Percentiles rank a stretch among this genome's conserved stretches.
Evolutionary conservation across 192 early-diverging fungal species (phyloP).

Genomic region (Linnemannia exigua): DNA sequence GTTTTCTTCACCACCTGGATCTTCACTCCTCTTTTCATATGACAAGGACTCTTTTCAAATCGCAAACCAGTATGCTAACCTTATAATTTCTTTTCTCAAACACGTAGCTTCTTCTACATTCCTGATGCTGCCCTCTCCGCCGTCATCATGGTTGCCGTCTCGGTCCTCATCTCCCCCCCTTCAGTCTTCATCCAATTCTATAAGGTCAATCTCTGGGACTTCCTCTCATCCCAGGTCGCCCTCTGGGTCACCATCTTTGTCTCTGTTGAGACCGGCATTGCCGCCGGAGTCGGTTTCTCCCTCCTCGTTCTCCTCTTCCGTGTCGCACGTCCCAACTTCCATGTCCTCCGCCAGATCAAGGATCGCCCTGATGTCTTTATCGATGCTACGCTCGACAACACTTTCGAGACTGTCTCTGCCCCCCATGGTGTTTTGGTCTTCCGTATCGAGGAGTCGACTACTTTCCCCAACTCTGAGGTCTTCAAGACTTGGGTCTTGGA

Average conservation of each 20-base stretch:
- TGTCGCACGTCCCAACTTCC: slow-evolving; percentile 78
- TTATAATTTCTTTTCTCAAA: background rate
- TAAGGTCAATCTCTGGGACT: slow-evolving; percentile 66
- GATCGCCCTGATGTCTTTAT: slow-evolving; percentile 34
- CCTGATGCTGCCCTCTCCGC: slow-evolving; percentile 85
- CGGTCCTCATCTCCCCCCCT: slow-evolving; percentile 80
- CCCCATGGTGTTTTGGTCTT: slow-evolving; percentile 83
- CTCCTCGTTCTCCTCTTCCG: slow-evolving; percentile 84
- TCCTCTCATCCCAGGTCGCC: slow-evolving; percentile 39
- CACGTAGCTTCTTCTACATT: slow-evolving; percentile 82
- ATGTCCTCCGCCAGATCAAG: slow-evolving; percentile 62
- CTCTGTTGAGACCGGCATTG: slow-evolving; percentile 86
- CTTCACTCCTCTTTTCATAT: background rate
- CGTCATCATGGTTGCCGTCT: slow-evolving; percentile 90
- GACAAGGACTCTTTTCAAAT: background rate
- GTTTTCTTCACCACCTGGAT: background rate
- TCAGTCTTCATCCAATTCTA: slow-evolving; percentile 72
- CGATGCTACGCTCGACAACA: slow-evolving; percentile 10
- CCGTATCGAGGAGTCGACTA: slow-evolving; percentile 71
- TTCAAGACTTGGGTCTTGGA: slow-evolving; percentile 66
- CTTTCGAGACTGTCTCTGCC: slow-evolving; percentile 52
- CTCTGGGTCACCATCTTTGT: slow-evolving; percentile 61
- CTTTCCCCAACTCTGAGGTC: slow-evolving; percentile 75
- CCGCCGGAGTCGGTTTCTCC: slow-evolving; percentile 79
- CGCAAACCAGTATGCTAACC: background rate